A percentile compares a stretch with the other conserved stretches of the same genome.
Conservation (phyloP, 2,329 filamentous ascomycete species). For the Cladosporium sphaerospermum region DNA sequence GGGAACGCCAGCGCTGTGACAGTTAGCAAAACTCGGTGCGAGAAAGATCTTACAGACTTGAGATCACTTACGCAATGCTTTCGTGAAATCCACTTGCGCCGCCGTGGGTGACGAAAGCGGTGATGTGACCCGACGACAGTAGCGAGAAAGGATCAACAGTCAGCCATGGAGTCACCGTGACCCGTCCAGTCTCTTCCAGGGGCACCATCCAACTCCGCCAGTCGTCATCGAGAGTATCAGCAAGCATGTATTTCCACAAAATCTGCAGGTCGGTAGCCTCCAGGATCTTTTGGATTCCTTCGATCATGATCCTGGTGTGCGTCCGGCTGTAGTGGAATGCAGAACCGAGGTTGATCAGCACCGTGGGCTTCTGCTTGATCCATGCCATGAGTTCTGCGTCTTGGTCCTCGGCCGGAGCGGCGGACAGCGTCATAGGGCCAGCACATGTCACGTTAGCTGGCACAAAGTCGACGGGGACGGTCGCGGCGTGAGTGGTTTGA, state of each 20-base stretch:
- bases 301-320: background rate
- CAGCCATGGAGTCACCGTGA: conserved; percentile 3
- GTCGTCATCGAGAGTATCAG: conserved; percentile 3
- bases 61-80: conserved; percentile 2
- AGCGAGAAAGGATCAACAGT: conserved; percentile 1
- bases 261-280: conserved; percentile 1
- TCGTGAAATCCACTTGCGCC: conserved; percentile 4
- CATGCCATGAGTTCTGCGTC: conserved; percentile 2
- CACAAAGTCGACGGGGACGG: conserved; percentile 2
- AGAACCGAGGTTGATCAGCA: conserved; percentile 6
- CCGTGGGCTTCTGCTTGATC: conserved; percentile 1
- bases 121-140: background rate
- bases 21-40: background rate
- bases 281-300: background rate
- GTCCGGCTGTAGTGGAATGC: conserved; percentile 1
- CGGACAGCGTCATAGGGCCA: background rate
- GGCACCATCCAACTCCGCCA: background rate
- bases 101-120: conserved; percentile 1
- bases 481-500: conserved; percentile 1
- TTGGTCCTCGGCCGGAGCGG: conserved; percentile 3
- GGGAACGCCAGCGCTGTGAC: conserved; percentile 2
- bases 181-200: background rate
- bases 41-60: background rate
- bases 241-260: conserved; percentile 4
- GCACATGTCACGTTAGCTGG: conserved; percentile 3